Conservation (phyloP, 345 rosid species). For the Hevea brasiliensis region DNA sequence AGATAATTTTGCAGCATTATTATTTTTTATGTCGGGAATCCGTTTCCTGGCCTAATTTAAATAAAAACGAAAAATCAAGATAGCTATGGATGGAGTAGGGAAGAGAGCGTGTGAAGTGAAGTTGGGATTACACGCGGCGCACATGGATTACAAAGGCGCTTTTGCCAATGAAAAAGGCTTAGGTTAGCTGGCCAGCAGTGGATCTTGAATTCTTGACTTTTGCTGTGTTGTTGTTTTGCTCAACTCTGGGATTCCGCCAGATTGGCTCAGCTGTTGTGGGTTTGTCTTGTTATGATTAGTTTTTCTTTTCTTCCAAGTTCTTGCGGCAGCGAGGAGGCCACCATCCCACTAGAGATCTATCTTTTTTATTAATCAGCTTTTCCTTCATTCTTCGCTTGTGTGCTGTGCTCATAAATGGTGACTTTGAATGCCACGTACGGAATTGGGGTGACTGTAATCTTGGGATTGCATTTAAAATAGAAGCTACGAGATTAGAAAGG, state of each 20-base stretch:
- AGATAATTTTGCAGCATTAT: no score
- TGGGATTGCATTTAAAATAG: no score
- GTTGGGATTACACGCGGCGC: neutral
- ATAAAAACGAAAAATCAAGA: neutral
- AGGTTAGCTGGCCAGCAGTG: conserved; percentile 6
- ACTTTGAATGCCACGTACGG: no score
- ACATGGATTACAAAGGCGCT: conserved; percentile 15
- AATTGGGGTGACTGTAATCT: no score
- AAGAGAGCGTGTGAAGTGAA: neutral
- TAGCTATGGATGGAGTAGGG: neutral
- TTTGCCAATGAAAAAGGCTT: neutral
- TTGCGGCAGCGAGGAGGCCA: neutral
- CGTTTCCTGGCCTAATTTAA: neutral
- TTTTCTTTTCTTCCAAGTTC: neutral
- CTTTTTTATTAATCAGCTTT: neutral
- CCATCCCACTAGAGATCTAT: neutral
- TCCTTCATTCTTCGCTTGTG: neutral
- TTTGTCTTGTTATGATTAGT: neutral
- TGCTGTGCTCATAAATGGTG: neutral
- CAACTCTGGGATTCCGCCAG: neutral
- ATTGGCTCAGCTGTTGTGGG: neutral
- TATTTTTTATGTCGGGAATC: neutral
- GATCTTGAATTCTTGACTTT: conserved; percentile 21
- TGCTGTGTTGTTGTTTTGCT: neutral
- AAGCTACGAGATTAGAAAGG: no score